A percentile compares a stretch with the other conserved stretches of the same genome.
Evolutionary conservation across 2,329 filamentous ascomycete species (phyloP).

Genomic region (Nectriaceae sp.): DNA sequence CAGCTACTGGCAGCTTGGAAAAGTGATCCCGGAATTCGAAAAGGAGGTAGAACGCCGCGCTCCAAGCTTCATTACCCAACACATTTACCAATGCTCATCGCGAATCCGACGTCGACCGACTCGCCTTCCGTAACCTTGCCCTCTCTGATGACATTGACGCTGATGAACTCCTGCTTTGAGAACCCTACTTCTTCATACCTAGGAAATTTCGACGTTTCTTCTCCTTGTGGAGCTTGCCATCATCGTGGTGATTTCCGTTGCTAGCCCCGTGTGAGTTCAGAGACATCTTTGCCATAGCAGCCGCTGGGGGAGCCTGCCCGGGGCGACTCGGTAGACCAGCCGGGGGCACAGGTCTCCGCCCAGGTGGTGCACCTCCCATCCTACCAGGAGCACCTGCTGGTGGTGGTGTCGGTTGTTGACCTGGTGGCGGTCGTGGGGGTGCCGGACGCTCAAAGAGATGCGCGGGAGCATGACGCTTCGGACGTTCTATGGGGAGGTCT

Average conservation of each 20-base stretch:
- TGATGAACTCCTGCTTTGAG: conserved; percentile 24
- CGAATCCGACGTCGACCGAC: conserved; percentile 3
- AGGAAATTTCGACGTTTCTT: conserved; percentile 64
- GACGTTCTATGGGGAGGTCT: conserved; percentile 78
- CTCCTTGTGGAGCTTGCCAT: conserved; percentile 53
- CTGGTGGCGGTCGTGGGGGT: conserved; percentile 46
- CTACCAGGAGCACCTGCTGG: conserved; percentile 10
- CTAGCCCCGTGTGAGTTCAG: conserved; percentile 36
- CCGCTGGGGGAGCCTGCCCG: conserved; percentile 43
- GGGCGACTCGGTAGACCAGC: conserved; percentile 30
- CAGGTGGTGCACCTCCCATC: conserved; percentile 21
- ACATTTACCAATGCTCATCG: conserved; percentile 2
- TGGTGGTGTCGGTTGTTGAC: conserved; percentile 20
- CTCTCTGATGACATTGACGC: neutral
- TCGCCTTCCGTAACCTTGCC: neutral
- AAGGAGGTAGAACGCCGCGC: conserved; percentile 20
- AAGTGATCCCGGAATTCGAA: neutral
- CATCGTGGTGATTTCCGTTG: conserved; percentile 24
- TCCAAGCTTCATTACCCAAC: conserved; percentile 17
- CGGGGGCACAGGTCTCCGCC: conserved; percentile 18
- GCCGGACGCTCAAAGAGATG: conserved; percentile 79
- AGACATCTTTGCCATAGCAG: conserved; percentile 58
- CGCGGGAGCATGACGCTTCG: conserved; percentile 78
- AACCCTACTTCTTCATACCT: conserved; percentile 58
- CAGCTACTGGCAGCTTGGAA: too few species aligned